A percentile compares a stretch with the other conserved stretches of the same genome.
phyloP scores from a whole-genome alignment of 768 basidiomycete species.

The Kwoniella sp. region DNA sequence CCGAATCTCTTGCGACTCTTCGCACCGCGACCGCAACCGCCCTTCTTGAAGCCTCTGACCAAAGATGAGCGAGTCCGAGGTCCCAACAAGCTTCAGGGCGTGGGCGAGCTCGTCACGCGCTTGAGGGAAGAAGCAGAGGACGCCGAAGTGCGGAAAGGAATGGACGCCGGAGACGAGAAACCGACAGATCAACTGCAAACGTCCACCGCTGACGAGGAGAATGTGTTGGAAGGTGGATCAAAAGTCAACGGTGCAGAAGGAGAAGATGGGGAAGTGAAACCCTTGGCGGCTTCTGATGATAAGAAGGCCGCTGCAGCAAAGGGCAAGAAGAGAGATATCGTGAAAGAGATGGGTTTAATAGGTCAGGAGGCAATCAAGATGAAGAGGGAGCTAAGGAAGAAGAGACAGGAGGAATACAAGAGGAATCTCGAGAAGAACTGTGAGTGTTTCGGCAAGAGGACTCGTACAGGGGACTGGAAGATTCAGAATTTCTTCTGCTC shows the following conservation, averaged over 20 bases:
- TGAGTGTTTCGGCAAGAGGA: no score
- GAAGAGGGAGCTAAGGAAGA: conserved; percentile 50
- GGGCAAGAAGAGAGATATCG: conserved; percentile 68
- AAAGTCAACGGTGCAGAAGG: conserved; percentile 13
- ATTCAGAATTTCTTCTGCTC: neutral
- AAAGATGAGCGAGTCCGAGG: conserved; percentile 76
- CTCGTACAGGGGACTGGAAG: no score
- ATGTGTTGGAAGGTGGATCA: conserved; percentile 12
- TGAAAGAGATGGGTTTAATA: conserved; percentile 45
- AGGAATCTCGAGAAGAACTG: conserved; percentile 65
- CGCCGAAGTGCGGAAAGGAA: conserved; percentile 40
- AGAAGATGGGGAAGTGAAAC: conserved; percentile 70
- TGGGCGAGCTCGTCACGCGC: conserved; percentile 71
- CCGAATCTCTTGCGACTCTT: conserved; percentile 97
- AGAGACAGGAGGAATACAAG: conserved; percentile 56
- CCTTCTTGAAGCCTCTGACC: conserved; percentile 81
- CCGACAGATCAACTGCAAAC: conserved; percentile 30
- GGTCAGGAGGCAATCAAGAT: conserved; percentile 53
- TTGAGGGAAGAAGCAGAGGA: conserved; percentile 76
- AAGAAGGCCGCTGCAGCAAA: conserved; percentile 60
- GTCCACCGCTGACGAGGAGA: conserved; percentile 10
- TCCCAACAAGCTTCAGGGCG: conserved; percentile 71
- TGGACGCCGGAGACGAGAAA: conserved; percentile 24
- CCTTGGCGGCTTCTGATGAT: conserved; percentile 67
- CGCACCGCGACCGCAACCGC: conserved; percentile 85